A percentile compares a stretch with the other conserved stretches of the same genome.
Evolutionary conservation across 2,329 filamentous ascomycete genomes (phyloP).

Genomic region (Gliomastix tumulicola): DNA sequence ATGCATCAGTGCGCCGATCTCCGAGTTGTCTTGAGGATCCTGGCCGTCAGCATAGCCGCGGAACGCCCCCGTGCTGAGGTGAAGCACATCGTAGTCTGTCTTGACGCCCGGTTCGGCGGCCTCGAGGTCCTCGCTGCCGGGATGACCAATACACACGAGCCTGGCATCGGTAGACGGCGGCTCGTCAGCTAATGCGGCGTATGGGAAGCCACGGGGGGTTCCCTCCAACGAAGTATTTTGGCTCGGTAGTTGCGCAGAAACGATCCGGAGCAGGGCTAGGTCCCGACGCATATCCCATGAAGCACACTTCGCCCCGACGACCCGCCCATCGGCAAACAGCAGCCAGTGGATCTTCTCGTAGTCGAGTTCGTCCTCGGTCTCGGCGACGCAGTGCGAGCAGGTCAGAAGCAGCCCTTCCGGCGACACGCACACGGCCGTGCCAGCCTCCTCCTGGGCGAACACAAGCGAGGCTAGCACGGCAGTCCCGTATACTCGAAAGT

Average conservation of each 20-base stretch:
- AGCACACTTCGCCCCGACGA: constrained; percentile 28
- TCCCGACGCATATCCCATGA: constrained; percentile 35
- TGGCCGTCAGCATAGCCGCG: constrained; percentile 26
- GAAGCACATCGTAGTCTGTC: constrained; percentile 38
- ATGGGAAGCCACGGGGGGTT: background rate
- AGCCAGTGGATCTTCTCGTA: constrained; percentile 25
- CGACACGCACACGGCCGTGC: constrained; percentile 42
- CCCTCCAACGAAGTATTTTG: too few relatives aligned
- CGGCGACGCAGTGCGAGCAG: constrained; percentile 43
- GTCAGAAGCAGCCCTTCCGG: constrained; percentile 35
- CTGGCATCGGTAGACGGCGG: constrained; percentile 10
- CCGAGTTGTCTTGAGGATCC: constrained; percentile 40
- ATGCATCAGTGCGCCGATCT: constrained; percentile 45
- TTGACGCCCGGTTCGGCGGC: constrained; percentile 17
- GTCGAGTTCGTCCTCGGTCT: constrained; percentile 25
- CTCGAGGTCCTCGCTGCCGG: constrained; percentile 35
- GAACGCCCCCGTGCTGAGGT: constrained; percentile 34
- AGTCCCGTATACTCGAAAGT: too few relatives aligned
- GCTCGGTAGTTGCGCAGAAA: constrained; percentile 4
- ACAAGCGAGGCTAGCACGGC: too few relatives aligned
- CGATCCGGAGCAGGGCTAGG: constrained; percentile 36
- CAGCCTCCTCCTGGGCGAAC: constrained; percentile 41
- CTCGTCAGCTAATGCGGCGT: constrained; percentile 4
- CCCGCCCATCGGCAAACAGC: constrained; percentile 29
- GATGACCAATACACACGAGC: constrained; percentile 25